phyloP scores from a whole-genome alignment of 31 red algal species.

The Bonnemaisonia californica region DNA sequence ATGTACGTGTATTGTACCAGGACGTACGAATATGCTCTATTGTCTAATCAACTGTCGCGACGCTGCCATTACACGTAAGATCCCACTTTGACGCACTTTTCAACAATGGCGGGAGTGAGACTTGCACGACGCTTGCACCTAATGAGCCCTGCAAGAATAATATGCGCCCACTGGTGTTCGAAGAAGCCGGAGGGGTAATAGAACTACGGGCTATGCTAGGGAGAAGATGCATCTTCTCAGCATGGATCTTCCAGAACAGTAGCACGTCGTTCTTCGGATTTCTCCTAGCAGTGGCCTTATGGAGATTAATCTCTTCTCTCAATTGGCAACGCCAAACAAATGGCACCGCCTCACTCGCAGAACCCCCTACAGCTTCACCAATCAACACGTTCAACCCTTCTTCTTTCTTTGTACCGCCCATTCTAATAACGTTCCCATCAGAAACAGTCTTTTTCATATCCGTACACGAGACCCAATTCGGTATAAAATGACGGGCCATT shows the following conservation, averaged over 20 bases:
- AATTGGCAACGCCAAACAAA: constrained; percentile 7
- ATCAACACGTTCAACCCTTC: constrained; percentile 11
- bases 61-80: too few relatives aligned
- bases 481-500: constrained; percentile 17
- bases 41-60: constrained; percentile 8
- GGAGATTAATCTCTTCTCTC: constrained; percentile 8
- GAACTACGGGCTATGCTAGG: constrained; percentile 11
- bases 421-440: background rate
- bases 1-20: too few relatives aligned
- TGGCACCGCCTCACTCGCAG: background rate
- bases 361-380: constrained; percentile 3
- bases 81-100: constrained; percentile 5
- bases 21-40: background rate
- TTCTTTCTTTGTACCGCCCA: constrained; percentile 8
- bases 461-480: constrained; percentile 16
- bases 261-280: constrained; percentile 6
- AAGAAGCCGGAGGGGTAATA: constrained; percentile 17
- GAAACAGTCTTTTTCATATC: too few relatives aligned
- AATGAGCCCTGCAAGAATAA: constrained; percentile 9
- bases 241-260: constrained; percentile 6
- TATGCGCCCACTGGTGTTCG: constrained; percentile 18
- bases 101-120: background rate
- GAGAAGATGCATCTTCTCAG: constrained; percentile 8
- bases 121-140: constrained; percentile 21
- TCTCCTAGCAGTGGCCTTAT: background rate